phyloP scores from a whole-genome alignment of 768 basidiomycete genomes.

The Tricholoma saponaceum region DNA sequence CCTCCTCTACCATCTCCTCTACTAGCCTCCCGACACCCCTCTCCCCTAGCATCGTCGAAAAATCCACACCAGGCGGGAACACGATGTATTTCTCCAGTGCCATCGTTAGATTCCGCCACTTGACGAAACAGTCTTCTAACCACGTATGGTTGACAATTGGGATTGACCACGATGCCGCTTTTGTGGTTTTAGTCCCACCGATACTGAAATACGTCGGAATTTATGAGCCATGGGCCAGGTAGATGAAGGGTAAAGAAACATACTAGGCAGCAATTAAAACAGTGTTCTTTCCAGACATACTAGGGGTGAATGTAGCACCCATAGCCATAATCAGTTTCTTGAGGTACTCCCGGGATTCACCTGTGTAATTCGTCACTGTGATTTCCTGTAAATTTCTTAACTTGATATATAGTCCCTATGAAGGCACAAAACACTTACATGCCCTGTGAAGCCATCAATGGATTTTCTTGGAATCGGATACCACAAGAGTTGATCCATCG shows the following conservation, averaged over 20 bases:
- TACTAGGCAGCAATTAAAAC: conserved; percentile 83
- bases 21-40: conserved; percentile 31
- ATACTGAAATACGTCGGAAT: conserved; percentile 22
- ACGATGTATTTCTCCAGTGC: conserved; percentile 63
- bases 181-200: conserved; percentile 58
- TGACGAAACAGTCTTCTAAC: conserved; percentile 86
- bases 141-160: conserved; percentile 87
- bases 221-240: not conserved
- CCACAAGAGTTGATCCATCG: conserved; percentile 76
- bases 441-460: conserved; percentile 54
- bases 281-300: conserved; percentile 74
- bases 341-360: conserved; percentile 82
- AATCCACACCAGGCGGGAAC: conserved; percentile 69
- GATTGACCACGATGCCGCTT: conserved; percentile 77
- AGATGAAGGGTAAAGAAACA: conserved; percentile 23
- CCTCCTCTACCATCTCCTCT: conserved; percentile 22
- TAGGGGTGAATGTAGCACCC: conserved; percentile 80
- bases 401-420: no score
- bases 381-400: conserved; percentile 47
- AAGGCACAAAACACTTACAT: conserved; percentile 41
- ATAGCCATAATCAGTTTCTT: conserved; percentile 74
- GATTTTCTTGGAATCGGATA: conserved; percentile 70
- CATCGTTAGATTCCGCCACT: conserved; percentile 70
- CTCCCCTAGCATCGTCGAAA: conserved; percentile 41
- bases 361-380: conserved; percentile 87